Evolutionary conservation across 1,284 basidiomycete species (phyloP).

Genomic region (Rhodotorula sp.): DNA sequence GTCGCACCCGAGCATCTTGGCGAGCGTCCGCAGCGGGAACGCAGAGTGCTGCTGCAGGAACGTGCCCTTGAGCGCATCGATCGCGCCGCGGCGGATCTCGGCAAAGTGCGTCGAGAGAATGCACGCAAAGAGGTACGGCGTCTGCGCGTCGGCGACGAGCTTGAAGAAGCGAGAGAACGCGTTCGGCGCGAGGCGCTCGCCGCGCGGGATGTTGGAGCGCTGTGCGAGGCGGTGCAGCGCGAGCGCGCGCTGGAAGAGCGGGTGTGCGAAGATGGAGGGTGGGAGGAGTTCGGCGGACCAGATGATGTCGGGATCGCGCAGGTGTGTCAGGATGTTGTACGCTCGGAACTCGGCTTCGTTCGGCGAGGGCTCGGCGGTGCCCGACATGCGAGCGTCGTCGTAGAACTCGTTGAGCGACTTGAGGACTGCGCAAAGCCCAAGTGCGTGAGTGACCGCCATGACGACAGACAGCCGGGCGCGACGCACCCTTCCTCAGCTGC

Average conservation of each 20-base stretch:
- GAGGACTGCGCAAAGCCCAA: constrained; percentile 60
- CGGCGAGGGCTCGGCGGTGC: constrained; percentile 58
- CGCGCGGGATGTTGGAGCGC: constrained; percentile 63
- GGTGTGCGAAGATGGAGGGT: constrained; percentile 65
- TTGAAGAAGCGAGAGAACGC: constrained; percentile 62
- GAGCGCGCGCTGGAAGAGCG: constrained; percentile 77
- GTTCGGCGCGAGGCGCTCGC: constrained; percentile 57
- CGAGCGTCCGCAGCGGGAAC: constrained; percentile 49
- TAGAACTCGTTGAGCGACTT: constrained; percentile 92
- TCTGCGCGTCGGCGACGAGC: constrained; percentile 50
- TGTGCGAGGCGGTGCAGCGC: constrained; percentile 79
- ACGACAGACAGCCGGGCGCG: not conserved
- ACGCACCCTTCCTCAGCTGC: constrained; percentile 83
- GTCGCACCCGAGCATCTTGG: constrained; percentile 54
- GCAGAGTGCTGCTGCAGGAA: constrained; percentile 53
- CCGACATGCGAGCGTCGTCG: constrained; percentile 67
- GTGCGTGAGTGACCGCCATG: not conserved
- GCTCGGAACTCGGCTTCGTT: constrained; percentile 94
- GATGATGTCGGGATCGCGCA: constrained; percentile 78
- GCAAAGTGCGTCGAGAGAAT: constrained; percentile 58
- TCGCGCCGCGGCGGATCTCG: constrained; percentile 56
- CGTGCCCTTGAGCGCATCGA: constrained; percentile 56
- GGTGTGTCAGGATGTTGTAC: constrained; percentile 88
- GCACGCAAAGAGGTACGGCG: constrained; percentile 58
- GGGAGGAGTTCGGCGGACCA: constrained; percentile 70